Conservation (phyloP, 2,329 filamentous ascomycete genomes). For the Fusarium protoensiforme region DNA sequence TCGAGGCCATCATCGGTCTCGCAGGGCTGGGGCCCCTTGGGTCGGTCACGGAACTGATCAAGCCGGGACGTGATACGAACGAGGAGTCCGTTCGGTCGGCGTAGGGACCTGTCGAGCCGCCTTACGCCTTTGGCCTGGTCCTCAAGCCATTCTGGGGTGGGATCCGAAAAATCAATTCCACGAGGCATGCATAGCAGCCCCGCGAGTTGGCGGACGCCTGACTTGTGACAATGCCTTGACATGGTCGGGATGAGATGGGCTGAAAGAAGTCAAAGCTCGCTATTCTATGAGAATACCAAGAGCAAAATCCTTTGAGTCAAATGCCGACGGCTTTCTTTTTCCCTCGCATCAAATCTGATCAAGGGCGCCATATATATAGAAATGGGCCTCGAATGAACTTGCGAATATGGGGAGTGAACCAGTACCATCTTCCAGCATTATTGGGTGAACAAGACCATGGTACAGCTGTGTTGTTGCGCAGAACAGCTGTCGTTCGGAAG, state of each 20-base stretch:
- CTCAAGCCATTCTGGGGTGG: slow-evolving; percentile 50
- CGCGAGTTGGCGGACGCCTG: slow-evolving; percentile 46
- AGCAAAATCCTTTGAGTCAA: background rate
- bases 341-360: background rate
- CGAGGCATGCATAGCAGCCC: slow-evolving; percentile 51
- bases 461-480: background rate
- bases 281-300: slow-evolving; percentile 5
- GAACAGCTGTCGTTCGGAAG: background rate
- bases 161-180: slow-evolving; percentile 30
- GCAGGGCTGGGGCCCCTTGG: slow-evolving; percentile 51
- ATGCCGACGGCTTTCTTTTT: background rate
- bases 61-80: slow-evolving; percentile 48
- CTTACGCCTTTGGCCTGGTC: slow-evolving; percentile 45
- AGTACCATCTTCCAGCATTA: background rate
- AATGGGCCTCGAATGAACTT: background rate
- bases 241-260: slow-evolving; percentile 11
- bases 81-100: slow-evolving; percentile 44
- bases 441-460: slow-evolving; percentile 12
- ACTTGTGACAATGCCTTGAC: background rate
- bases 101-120: slow-evolving; percentile 39
- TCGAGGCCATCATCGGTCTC: slow-evolving; percentile 53
- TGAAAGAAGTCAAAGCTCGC: background rate
- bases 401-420: background rate
- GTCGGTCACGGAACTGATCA: slow-evolving; percentile 32
- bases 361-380: slow-evolving; percentile 23